phyloP scores from a whole-genome alignment of 2,329 filamentous ascomycete species.

The Pezizomycotina sp. region DNA sequence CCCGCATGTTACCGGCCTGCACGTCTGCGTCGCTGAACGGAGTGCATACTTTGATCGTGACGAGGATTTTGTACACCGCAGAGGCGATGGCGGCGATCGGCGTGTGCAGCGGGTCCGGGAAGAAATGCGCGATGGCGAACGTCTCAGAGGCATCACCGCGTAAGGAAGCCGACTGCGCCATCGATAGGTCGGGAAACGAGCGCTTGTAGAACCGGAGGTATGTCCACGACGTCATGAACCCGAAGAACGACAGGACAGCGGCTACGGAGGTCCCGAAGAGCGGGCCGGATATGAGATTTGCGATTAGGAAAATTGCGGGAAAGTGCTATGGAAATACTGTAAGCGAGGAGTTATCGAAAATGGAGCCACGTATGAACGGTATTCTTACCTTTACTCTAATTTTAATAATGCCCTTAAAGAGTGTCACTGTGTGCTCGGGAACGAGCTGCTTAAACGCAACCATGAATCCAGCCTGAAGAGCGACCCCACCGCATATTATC shows the following conservation, averaged over 20 bases:
- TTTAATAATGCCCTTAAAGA: slow-evolving; percentile 76
- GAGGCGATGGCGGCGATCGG: slow-evolving; percentile 58
- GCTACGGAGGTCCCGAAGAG: slow-evolving; percentile 56
- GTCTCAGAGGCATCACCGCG: slow-evolving; percentile 90
- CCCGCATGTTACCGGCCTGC: slow-evolving; percentile 54
- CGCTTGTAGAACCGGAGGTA: slow-evolving; percentile 91
- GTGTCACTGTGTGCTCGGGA: slow-evolving; percentile 86
- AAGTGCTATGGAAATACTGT: slow-evolving; percentile 39
- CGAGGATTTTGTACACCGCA: slow-evolving; percentile 55
- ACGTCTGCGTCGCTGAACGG: slow-evolving; percentile 74
- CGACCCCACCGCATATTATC: slow-evolving; percentile 41
- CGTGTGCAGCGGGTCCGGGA: slow-evolving; percentile 69
- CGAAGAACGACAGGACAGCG: slow-evolving; percentile 61
- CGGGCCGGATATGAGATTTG: slow-evolving; percentile 51
- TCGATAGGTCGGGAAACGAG: slow-evolving; percentile 51
- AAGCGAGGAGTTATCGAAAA: background rate
- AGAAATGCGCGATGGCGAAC: slow-evolving; percentile 90
- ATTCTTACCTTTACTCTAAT: slow-evolving; percentile 58
- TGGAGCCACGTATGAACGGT: slow-evolving; percentile 27
- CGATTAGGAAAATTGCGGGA: slow-evolving; percentile 56
- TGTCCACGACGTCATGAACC: slow-evolving; percentile 78
- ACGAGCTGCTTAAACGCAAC: slow-evolving; percentile 96
- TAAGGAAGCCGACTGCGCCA: slow-evolving; percentile 44
- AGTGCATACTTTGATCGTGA: slow-evolving; percentile 60
- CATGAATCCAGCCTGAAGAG: slow-evolving; percentile 82